phyloP scores from a whole-genome alignment of 2,329 filamentous ascomycete genomes.

The Eutypella sp. region DNA sequence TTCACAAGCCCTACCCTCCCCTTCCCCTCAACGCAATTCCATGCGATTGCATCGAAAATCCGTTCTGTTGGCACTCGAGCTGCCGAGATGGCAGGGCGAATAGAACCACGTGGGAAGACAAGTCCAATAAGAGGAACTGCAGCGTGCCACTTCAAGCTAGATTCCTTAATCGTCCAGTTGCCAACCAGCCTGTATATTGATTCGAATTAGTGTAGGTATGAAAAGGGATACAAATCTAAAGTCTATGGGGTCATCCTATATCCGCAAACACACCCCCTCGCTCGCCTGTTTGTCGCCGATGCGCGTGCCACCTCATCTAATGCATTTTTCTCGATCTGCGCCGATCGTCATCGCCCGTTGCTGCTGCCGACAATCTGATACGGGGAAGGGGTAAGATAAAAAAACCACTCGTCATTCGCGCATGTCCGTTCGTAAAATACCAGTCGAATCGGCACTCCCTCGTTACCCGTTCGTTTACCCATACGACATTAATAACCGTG shows the following conservation, averaged over 20 bases:
- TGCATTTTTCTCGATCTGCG: no score
- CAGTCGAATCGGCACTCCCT: no score
- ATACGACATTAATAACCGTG: neutral
- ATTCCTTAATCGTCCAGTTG: neutral
- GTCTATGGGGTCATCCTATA: neutral
- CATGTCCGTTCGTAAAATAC: neutral
- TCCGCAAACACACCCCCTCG: neutral
- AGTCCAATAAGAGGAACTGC: neutral
- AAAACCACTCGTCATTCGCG: neutral
- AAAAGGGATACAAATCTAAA: neutral
- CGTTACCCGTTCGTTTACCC: neutral
- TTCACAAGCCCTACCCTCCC: no score
- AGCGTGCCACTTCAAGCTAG: neutral
- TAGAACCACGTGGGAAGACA: neutral
- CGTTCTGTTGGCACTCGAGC: no score
- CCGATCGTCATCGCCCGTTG: neutral
- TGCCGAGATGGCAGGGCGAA: neutral
- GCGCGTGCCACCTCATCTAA: neutral
- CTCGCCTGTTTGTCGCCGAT: neutral
- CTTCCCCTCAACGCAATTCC: no score
- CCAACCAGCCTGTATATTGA: neutral
- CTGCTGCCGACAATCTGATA: neutral
- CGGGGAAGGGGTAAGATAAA: neutral
- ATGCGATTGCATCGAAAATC: no score
- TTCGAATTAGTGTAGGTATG: neutral